Evolutionary conservation across 2,329 filamentous ascomycete species (phyloP).

Genomic region (Calonectria pseudoreteaudii): DNA sequence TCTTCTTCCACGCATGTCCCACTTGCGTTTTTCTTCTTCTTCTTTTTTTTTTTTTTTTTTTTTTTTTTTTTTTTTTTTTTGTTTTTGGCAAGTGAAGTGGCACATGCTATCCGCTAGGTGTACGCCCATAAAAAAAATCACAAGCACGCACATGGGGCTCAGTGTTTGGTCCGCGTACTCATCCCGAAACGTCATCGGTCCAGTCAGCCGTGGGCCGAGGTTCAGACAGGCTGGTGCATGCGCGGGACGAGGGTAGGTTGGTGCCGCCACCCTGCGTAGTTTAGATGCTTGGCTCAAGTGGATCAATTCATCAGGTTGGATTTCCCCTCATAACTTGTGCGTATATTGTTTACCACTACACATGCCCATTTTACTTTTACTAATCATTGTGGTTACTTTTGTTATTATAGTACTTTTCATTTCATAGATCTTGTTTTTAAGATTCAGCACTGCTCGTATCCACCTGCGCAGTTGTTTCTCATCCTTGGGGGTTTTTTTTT

Average conservation of each 20-base stretch:
- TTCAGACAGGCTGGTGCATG: conserved; percentile 29
- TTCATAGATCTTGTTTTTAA: not conserved
- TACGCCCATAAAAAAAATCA: not conserved
- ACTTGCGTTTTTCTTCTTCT: no score
- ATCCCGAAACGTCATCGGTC: conserved; percentile 38
- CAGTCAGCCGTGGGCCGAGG: conserved; percentile 44
- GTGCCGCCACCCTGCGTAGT: not conserved
- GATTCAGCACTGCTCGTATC: not conserved
- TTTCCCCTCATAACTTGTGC: not conserved
- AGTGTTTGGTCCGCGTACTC: not conserved
- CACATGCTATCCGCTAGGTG: not conserved
- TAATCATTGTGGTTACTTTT: not conserved
- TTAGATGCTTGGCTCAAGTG: not conserved
- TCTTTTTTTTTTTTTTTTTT: not conserved
- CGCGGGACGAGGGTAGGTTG: not conserved
- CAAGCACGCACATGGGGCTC: not conserved
- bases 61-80: not conserved
- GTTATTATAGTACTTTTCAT: no score
- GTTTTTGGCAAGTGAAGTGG: not conserved
- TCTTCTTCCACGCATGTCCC: no score
- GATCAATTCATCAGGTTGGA: not conserved
- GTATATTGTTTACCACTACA: not conserved
- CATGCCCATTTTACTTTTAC: not conserved
- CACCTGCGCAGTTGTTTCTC: not conserved
- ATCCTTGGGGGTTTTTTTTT: not conserved